Conservation (phyloP, 2,329 filamentous ascomycete genomes). For the Graphilbum fragrans region DNA sequence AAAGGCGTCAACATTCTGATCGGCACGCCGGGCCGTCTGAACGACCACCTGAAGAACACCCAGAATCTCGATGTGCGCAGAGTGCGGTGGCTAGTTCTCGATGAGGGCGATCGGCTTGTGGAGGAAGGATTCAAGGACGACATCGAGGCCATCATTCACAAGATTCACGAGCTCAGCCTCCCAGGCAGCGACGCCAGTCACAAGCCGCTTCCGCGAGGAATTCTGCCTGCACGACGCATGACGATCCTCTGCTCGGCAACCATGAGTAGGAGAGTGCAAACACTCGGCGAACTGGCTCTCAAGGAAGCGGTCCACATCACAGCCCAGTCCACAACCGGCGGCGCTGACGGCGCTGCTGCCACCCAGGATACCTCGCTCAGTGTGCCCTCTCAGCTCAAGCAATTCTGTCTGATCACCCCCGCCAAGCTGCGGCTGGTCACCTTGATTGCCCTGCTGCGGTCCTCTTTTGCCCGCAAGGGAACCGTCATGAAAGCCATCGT, state of each 20-base stretch:
- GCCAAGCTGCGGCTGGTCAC: conserved; percentile 87
- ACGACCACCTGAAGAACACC: conserved; percentile 87
- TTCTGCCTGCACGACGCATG: conserved; percentile 63
- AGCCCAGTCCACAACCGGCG: background rate
- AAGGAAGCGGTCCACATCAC: conserved; percentile 81
- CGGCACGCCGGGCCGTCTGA: conserved; percentile 81
- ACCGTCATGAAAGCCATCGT: conserved; percentile 95
- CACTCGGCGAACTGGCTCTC: conserved; percentile 85
- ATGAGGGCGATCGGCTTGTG: conserved; percentile 97
- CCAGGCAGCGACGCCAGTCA: conserved; percentile 47
- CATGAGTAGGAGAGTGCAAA: conserved; percentile 95
- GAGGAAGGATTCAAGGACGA: conserved; percentile 95
- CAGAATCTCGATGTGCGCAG: conserved; percentile 78
- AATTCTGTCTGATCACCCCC: conserved; percentile 77
- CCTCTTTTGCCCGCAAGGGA: conserved; percentile 76
- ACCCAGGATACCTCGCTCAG: conserved; percentile 46
- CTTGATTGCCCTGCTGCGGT: conserved; percentile 70
- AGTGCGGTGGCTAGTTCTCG: conserved; percentile 85
- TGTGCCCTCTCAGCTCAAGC: conserved; percentile 86
- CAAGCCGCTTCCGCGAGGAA: conserved; percentile 40
- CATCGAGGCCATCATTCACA: conserved; percentile 72
- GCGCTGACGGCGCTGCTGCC: conserved; percentile 4
- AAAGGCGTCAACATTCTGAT: conserved; percentile 95
- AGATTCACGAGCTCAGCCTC: conserved; percentile 55
- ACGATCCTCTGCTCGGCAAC: conserved; percentile 94